phyloP scores from a whole-genome alignment of 768 basidiomycete species.

The Leucosporidium yakuticum region DNA sequence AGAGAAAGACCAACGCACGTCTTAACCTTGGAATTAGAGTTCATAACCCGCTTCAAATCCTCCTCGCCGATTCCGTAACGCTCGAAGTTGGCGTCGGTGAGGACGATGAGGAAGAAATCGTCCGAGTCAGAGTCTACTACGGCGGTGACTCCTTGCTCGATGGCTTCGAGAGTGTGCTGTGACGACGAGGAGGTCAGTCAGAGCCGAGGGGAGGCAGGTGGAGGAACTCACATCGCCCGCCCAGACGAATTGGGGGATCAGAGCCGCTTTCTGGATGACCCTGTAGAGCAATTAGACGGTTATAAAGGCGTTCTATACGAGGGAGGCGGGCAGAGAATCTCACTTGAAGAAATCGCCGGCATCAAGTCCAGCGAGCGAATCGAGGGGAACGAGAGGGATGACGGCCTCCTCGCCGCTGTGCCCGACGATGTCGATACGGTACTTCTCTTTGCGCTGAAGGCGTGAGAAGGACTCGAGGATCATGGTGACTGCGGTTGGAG shows the following conservation, averaged over 20 bases:
- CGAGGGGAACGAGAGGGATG: conserved; percentile 14
- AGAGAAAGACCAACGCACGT: background rate
- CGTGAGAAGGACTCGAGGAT: conserved; percentile 22
- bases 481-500: conserved; percentile 16
- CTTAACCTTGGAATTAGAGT: conserved; percentile 17
- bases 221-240: conserved; percentile 8
- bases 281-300: no score
- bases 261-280: background rate
- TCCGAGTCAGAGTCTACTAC: conserved; percentile 3
- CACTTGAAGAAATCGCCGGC: conserved; percentile 15
- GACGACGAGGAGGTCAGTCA: no score
- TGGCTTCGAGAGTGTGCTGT: background rate
- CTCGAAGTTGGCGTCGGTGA: conserved; percentile 24
- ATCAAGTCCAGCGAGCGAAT: conserved; percentile 4
- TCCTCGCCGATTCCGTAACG: conserved; percentile 13
- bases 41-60: conserved; percentile 3
- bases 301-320: background rate
- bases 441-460: conserved; percentile 10
- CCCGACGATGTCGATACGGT: conserved; percentile 17
- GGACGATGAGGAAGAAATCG: conserved; percentile 23
- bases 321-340: background rate
- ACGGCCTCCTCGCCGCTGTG: conserved; percentile 23
- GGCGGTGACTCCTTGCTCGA: background rate
- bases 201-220: no score
- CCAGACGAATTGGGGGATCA: conserved; percentile 25